Evolutionary conservation across 2,329 filamentous ascomycete genomes (phyloP), one percentile per base, ranked within the genome.

Genomic region (Aspergillus puulaauensis): DNA sequence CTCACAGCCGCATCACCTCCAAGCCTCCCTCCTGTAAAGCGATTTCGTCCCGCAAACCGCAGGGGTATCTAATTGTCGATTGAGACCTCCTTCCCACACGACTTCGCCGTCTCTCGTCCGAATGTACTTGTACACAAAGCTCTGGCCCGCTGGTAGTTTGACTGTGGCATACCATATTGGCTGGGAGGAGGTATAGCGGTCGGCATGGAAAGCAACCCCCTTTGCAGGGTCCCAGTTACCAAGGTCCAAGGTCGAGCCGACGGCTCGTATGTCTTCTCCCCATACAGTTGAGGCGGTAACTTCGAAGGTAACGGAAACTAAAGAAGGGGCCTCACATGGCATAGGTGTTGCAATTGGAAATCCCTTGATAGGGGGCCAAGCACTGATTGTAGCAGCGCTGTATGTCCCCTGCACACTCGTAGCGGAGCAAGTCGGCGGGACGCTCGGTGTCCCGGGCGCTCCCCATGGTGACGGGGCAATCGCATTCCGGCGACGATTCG

Each of bases 81-180:
- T 79, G 1, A 76, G 72, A 59, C 87, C 86, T 45, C 75, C 77
- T 76, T 91, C 88, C 88, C 88, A 91, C 6, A 73, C 77, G 11
- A 89, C 73, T 0, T 74, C 74, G 1, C 85, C 83, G 65, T 84
- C 80, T 58, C 78, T 78, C 43, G 87, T 79, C 24, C 83, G 82
- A 64, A 91, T 83, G 66, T 85, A 91, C 77, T 91, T 90, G 72
- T 90, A 91, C 74, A 85, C 68, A 48, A 91, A 77, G 6, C 71
- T 75, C 57, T 78, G 76, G 1, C 86, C 87, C 0, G 83, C 78
- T 1, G 77, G 71, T 12, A 91, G 73, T 2, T 73, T 76, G 33
- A 90, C 68, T 0, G 82, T 82, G 0, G 70, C 80, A 47, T 74
- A 79, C 89, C 89, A 92, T 8, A 89, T 64, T 1, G 83, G 83